A percentile compares a stretch with the other conserved stretches of the same genome.
Conservation (phyloP, 345 rosid species). For the Hevea brasiliensis region DNA sequence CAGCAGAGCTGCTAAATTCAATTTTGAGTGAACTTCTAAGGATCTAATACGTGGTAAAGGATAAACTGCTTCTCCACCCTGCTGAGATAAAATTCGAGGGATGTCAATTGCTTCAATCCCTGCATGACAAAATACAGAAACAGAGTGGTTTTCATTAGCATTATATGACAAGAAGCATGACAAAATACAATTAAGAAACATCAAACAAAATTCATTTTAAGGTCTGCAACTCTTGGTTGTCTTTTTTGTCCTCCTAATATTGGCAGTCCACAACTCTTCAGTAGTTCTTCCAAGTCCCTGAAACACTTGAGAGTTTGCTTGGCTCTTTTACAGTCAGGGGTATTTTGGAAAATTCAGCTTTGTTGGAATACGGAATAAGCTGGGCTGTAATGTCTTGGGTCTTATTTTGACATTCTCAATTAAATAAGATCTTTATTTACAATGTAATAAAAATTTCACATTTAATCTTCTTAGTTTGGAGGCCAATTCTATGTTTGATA, state of each 20-base stretch:
- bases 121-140: conserved; percentile 37
- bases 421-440: not conserved
- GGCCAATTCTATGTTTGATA: not conserved
- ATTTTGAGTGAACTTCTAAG: conserved; percentile 88
- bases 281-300: not conserved
- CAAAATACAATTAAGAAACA: conserved; percentile 2
- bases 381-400: not conserved
- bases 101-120: conserved; percentile 88
- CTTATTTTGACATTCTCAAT: not conserved
- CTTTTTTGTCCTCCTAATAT: not conserved
- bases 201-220: not conserved
- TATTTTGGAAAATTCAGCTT: not conserved
- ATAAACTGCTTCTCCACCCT: conserved; percentile 96
- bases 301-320: not conserved
- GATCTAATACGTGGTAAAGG: conserved; percentile 82
- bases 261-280: not conserved
- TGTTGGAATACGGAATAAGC: not conserved
- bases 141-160: not conserved
- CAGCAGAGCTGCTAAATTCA: conserved; percentile 79
- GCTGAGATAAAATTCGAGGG: conserved; percentile 85
- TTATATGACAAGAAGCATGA: conserved; percentile 6
- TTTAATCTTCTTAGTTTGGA: not conserved
- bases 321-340: not conserved
- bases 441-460: not conserved
- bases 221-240: not conserved